phyloP scores from a whole-genome alignment of 108 stramenopile species.

The Cyclotella baltica region DNA sequence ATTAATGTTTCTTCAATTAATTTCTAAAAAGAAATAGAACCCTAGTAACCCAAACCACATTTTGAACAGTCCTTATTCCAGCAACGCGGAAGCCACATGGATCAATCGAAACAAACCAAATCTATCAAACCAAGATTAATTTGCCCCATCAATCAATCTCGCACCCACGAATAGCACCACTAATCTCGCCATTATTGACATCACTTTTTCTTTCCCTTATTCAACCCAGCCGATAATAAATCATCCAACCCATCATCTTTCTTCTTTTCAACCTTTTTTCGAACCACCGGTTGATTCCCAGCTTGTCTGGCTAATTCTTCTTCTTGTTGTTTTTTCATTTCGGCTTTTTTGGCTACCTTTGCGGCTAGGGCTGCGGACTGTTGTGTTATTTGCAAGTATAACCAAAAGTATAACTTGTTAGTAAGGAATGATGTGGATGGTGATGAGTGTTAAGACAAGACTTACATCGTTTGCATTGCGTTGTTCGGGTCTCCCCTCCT shows the following conservation, averaged over 20 bases:
- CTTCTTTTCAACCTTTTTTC: constrained; percentile 68
- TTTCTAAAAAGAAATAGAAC: no score
- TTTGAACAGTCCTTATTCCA: no score
- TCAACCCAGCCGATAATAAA: constrained; percentile 74
- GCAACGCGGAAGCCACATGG: no score
- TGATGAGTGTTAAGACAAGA: not conserved
- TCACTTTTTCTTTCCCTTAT: constrained; percentile 21
- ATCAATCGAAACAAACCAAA: no score
- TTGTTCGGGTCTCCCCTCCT: constrained; percentile 71
- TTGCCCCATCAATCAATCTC: no score
- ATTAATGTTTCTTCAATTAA: no score
- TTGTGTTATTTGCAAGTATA: not conserved
- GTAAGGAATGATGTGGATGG: not conserved
- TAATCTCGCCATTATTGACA: no score
- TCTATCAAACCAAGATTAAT: no score
- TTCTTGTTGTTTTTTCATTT: constrained; percentile 52
- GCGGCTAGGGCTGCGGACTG: constrained; percentile 69
- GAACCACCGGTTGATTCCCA: constrained; percentile 43
- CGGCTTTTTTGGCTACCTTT: constrained; percentile 80
- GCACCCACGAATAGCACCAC: no score
- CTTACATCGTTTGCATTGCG: constrained; percentile 68
- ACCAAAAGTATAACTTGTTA: no score
- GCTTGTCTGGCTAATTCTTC: constrained; percentile 47
- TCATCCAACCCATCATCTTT: constrained; percentile 62
- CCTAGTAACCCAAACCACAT: no score